Conservation (phyloP, 441 rosid species). For the Cnidoscolus chayamansa region DNA sequence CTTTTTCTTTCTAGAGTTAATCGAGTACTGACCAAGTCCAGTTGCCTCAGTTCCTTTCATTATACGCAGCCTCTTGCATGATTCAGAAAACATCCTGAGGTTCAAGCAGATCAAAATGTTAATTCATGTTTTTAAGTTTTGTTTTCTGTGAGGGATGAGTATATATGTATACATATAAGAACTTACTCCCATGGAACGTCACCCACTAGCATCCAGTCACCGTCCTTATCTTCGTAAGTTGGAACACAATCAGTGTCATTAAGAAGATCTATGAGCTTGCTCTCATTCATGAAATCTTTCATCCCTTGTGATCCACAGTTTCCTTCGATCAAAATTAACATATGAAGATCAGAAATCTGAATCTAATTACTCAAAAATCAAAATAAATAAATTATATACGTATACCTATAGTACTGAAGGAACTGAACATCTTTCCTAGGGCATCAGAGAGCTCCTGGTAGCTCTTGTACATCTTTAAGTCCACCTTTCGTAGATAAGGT, state of each 20-base stretch:
- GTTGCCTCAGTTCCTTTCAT: constrained; percentile 58
- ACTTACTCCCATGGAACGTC: constrained; percentile 91
- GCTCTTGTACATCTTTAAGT: constrained; percentile 57
- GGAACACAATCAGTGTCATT: constrained; percentile 70
- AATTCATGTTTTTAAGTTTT: neutral
- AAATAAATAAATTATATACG: neutral
- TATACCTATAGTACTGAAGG: constrained; percentile 55
- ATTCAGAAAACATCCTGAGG: constrained; percentile 55
- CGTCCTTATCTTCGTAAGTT: constrained; percentile 86
- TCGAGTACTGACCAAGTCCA: constrained; percentile 44
- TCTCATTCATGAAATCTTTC: constrained; percentile 71
- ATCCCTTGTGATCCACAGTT: constrained; percentile 68
- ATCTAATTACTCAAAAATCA: neutral
- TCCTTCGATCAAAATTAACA: constrained; percentile 30
- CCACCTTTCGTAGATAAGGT: constrained; percentile 83
- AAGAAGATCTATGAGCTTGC: constrained; percentile 59
- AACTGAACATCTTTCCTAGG: constrained; percentile 63
- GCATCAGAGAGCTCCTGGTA: constrained; percentile 66
- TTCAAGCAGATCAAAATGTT: neutral
- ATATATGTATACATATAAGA: neutral
- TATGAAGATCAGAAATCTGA: too few relatives aligned
- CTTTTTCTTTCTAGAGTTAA: neutral
- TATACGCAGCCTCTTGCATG: constrained; percentile 56
- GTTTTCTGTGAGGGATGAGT: too few relatives aligned
- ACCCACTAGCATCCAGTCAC: constrained; percentile 95